These are phyloP conservation scores for Suillus hirtellus DNA, from an alignment of 768 basidiomycete genomes.

Conservation along the genomic window DNA sequence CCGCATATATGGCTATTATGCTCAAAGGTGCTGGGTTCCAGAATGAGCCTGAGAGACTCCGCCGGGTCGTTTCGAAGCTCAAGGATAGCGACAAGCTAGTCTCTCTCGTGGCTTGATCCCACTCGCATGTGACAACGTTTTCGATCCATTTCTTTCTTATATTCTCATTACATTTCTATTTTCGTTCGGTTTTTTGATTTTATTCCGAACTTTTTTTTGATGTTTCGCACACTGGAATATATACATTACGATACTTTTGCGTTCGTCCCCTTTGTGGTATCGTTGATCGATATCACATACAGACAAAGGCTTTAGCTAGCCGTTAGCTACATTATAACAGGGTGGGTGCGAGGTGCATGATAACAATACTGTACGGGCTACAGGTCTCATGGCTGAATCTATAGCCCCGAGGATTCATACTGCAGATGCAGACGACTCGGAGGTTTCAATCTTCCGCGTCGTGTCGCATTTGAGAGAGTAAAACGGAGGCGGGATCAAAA, in stretches of 20 bases:
- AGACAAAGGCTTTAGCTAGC: too few relatives aligned
- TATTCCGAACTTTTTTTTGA: conserved; percentile 25
- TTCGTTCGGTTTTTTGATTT: conserved; percentile 25
- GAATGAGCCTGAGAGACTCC: conserved; percentile 54
- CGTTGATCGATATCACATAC: background rate
- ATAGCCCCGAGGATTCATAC: too few relatives aligned
- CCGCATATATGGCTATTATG: conserved; percentile 72
- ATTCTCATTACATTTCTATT: conserved; percentile 11
- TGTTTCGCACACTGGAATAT: conserved; percentile 32
- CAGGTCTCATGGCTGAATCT: background rate
- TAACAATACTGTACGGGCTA: background rate
- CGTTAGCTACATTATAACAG: background rate
- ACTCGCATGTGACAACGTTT: conserved; percentile 19
- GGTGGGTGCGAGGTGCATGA: background rate
- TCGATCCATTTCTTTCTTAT: conserved; percentile 9
- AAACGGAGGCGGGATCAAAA: too few relatives aligned
- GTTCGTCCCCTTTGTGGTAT: conserved; percentile 13
- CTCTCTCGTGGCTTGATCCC: conserved; percentile 38
- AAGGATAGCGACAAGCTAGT: conserved; percentile 61
- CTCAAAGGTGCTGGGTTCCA: conserved; percentile 66
- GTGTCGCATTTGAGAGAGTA: too few relatives aligned
- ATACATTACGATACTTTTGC: conserved; percentile 21
- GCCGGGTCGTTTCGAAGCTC: conserved; percentile 61
- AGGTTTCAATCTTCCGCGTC: too few relatives aligned
- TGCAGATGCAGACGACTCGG: too few relatives aligned